A percentile compares a stretch with the other conserved stretches of the same genome.
Evolutionary conservation across 1,139 yeast species (phyloP).

Genomic region (Nadsonia starkeyi-henricii): DNA sequence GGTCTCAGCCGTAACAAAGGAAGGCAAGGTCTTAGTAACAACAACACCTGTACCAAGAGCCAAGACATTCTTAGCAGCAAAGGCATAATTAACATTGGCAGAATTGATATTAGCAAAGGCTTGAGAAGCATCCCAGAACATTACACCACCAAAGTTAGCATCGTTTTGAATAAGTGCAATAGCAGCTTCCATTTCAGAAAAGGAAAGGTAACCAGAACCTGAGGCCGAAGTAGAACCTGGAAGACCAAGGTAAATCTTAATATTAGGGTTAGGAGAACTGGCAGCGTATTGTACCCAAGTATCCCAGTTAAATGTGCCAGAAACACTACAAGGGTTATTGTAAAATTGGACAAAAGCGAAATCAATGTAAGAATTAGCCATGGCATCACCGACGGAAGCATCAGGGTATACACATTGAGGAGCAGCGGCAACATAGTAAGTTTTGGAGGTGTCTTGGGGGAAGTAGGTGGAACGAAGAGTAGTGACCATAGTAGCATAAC

Average conservation of each 20-base stretch:
- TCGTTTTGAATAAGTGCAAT: slow-evolving; percentile 23
- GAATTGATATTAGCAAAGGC: slow-evolving; percentile 40
- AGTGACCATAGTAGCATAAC: slow-evolving; percentile 39
- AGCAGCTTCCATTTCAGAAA: slow-evolving; percentile 11
- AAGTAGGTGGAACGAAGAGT: slow-evolving; percentile 43
- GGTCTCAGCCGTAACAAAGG: slow-evolving; percentile 2
- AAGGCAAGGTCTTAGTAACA: slow-evolving; percentile 5
- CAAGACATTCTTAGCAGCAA: slow-evolving; percentile 15
- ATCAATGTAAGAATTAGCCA: slow-evolving; percentile 53
- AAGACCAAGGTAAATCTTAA: slow-evolving; percentile 53
- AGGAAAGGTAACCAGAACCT: slow-evolving; percentile 50
- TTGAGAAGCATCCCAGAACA: slow-evolving; percentile 88
- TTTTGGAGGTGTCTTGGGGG: slow-evolving; percentile 23
- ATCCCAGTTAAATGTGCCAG: slow-evolving; percentile 63
- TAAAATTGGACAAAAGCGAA: slow-evolving; percentile 87
- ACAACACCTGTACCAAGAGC: slow-evolving; percentile 9
- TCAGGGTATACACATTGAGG: slow-evolving; percentile 95
- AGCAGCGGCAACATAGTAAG: slow-evolving; percentile 77
- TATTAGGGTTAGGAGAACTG: slow-evolving; percentile 44
- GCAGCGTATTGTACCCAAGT: slow-evolving; percentile 59
- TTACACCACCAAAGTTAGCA: slow-evolving; percentile 64
- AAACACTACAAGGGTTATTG: slow-evolving; percentile 62
- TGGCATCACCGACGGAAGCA: slow-evolving; percentile 58
- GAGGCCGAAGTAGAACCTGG: slow-evolving; percentile 64
- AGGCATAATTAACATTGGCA: slow-evolving; percentile 31